Evolutionary conservation across 805 yeast genomes (phyloP), one percentile per base, ranked within the genome.

Genomic region (Starmerella gropengiesseri): DNA sequence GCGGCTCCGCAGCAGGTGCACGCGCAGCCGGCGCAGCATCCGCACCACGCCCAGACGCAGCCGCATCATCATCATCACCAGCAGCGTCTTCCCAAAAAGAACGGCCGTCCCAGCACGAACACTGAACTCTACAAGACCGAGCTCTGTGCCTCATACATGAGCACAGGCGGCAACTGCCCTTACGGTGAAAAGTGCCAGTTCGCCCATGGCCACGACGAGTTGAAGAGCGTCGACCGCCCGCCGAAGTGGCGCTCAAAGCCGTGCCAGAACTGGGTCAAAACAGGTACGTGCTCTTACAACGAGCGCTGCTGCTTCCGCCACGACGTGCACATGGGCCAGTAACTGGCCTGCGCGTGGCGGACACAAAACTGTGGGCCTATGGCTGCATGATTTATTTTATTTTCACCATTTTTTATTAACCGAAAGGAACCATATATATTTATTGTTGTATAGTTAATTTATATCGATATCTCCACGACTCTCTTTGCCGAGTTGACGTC

Each of bases 241-340:
- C 75, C 78, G 42, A 86, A 85, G 57, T 86, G 89, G 81, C 76
- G 94, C 58, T 82, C 94, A 12, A 86, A 86, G 64, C 81, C 87
- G 13, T 86, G 96, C 66, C 80, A 77, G 49, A 86, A 86, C 60
- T 86, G 95, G 94, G 57, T 75, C 18, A 79, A 78, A 56, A 71
- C 70, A 34, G 95, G 95, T 12, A 65, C 73, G 35, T 86, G 96
- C 60, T 75, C 93, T 30, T 86, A 86, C 63, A 94, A 94, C 21
- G 82, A 75, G 59, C 73, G 96, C 57, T 86, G 96, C 61, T 84
- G 94, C 58, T 86, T 87, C 68, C 83, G 80, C 58, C 96, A 86
- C 62, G 66, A 62, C 46, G 45, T 52, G 40, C 55, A 55, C 16
- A 37, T 47, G 20, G 50, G 50, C 30, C 40, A 41, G 37, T n/a